phyloP scores from a whole-genome alignment of 2,329 filamentous ascomycete species.

The Penicillium sp. region DNA sequence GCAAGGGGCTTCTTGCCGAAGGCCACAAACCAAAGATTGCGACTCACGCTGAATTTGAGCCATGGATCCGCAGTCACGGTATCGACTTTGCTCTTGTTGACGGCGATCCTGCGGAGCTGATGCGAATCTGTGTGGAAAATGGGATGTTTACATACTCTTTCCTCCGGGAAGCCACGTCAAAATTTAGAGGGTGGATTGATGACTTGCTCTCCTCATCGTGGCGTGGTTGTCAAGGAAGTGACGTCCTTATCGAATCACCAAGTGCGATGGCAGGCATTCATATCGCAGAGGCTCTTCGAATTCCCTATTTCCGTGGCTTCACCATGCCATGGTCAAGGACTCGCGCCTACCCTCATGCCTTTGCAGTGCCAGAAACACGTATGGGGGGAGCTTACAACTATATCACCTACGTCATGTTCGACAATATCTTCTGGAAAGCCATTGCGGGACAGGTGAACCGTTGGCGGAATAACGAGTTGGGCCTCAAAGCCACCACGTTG shows the following conservation, averaged over 20 bases:
- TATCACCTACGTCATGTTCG: conserved; percentile 93
- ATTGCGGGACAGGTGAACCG: conserved; percentile 88
- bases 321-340: conserved; percentile 99
- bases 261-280: conserved; percentile 98
- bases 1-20: conserved; percentile 84
- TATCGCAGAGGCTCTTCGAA: conserved; percentile 87
- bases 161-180: conserved; percentile 79
- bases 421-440: conserved; percentile 94
- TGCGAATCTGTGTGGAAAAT: conserved; percentile 94
- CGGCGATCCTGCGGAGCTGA: conserved; percentile 89
- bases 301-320: conserved; percentile 96
- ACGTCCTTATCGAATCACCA: conserved; percentile 91
- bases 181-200: conserved; percentile 94
- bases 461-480: conserved; percentile 82
- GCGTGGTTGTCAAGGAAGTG: conserved; percentile 79
- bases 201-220: conserved; percentile 81
- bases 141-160: conserved; percentile 96
- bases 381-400: conserved; percentile 96
- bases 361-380: conserved; percentile 88
- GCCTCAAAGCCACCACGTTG: conserved; percentile 76
- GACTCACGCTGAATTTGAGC: conserved; percentile 85
- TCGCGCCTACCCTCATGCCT: conserved; percentile 92
- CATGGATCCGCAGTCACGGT: conserved; percentile 87
- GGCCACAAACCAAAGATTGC: conserved; percentile 86
- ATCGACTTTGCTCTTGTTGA: conserved; percentile 89